Evolutionary conservation across 73 alveolate species (phyloP), one percentile per base, ranked within the genome.

Genomic region (Paramecium pentaurelia): DNA sequence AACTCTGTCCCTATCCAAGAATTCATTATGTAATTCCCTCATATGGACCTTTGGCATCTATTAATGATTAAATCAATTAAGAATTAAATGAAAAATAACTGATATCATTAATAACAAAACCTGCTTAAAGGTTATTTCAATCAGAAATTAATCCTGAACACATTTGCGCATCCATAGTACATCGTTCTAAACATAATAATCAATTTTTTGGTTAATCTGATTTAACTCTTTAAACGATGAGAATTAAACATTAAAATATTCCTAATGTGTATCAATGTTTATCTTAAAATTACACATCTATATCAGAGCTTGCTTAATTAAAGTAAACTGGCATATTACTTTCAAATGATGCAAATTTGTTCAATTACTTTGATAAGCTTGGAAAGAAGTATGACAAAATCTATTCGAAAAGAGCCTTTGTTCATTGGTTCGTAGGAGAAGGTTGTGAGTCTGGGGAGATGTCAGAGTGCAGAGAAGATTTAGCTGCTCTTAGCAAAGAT

Each of bases 391-490:
- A 58, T 86, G 94, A 92, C 58, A 20, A 20, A 30, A 7, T 92
- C 6, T 92, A 86, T 92, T 84, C 14, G 1, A 92, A 92, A 92
- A 32, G 92, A 45, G 94, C 95, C 8, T 92, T 86, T 58, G 86
- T 86, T 47, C 95, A 92, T 92, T 92, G 84, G 77, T 92, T 12
- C 27, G 95, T 92, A 8, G 95, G 95, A 47, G 95, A 92, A 86
- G 95, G 95, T 34, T 40, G 27, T 92, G 94, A 86, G 36, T 58
- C 92, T 6, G 95, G 94, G 32, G 95, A 92, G 60, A 60, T 89
- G 42, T 27, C 92, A 2, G 91, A 58, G 12, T 60, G 71, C 2
- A 92, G 95, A 86, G 95, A 92, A 25, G 73, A 58, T 11, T 25
- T 58, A 58, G 73, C 32, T 11, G 32, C 32, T 25, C 73, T 58